Conservation (phyloP, 2,329 filamentous ascomycete species). For the Trichoderma arundinaceum region DNA sequence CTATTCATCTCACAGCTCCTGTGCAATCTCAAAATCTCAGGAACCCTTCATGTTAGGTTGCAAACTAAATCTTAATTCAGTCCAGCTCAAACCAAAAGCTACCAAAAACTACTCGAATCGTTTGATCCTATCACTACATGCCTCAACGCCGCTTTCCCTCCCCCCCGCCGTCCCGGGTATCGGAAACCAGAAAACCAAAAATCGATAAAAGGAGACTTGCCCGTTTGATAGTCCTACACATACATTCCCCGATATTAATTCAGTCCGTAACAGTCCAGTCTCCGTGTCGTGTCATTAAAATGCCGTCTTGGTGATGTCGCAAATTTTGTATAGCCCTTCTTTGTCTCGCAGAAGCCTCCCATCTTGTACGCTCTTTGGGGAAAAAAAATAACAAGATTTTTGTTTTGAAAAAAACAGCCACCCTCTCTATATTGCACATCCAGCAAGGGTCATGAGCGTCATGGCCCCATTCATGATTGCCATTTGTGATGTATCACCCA, state of each 20-base stretch:
- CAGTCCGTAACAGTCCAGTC: slow-evolving; percentile 20
- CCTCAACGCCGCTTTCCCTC: slow-evolving; percentile 36
- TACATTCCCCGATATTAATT: slow-evolving; percentile 20
- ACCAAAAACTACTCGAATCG: slow-evolving; percentile 16
- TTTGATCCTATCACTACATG: slow-evolving; percentile 4
- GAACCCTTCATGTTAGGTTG: not conserved
- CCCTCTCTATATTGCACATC: slow-evolving; percentile 6
- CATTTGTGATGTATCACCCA: slow-evolving; percentile 1
- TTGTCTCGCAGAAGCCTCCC: not conserved
- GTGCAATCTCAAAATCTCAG: not conserved
- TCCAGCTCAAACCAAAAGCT: slow-evolving; percentile 8
- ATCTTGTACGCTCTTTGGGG: not conserved
- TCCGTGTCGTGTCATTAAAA: slow-evolving; percentile 26
- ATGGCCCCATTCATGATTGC: slow-evolving; percentile 10
- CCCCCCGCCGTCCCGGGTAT: slow-evolving; percentile 37
- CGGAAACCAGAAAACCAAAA: slow-evolving; percentile 33
- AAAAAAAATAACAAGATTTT: not conserved
- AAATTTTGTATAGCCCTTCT: slow-evolving; percentile 9
- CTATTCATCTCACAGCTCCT: not conserved
- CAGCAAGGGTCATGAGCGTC: slow-evolving; percentile 17
- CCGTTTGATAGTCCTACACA: slow-evolving; percentile 36
- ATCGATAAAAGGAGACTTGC: slow-evolving; percentile 26
- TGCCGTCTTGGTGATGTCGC: not conserved
- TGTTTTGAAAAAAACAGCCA: too few relatives aligned
- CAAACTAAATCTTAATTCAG: not conserved